A percentile compares a stretch with the other conserved stretches of the same genome.
phyloP scores from a whole-genome alignment of 1,284 basidiomycete species.

The Austroboletus niveus region DNA sequence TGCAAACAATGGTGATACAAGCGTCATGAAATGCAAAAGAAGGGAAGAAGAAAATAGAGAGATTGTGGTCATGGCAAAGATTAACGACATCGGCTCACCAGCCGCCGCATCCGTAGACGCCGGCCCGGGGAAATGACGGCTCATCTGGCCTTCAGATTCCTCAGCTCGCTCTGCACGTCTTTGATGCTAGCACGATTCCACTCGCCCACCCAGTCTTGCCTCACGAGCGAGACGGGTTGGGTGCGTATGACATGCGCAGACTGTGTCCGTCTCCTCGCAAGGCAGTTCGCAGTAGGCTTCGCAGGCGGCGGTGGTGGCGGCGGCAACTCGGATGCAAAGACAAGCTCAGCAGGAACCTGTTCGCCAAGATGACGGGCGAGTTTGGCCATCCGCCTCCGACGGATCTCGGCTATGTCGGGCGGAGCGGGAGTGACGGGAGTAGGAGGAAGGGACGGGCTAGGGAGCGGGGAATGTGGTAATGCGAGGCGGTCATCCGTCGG shows the following conservation, averaged over 20 bases:
- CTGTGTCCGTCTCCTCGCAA: constrained; percentile 6
- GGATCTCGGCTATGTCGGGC: constrained; percentile 22
- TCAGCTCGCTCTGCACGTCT: constrained; percentile 32
- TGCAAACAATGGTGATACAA: constrained; percentile 13
- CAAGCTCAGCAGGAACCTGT: constrained; percentile 40
- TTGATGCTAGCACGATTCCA: constrained; percentile 33
- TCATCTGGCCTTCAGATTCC: constrained; percentile 21
- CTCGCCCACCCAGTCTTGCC: constrained; percentile 29
- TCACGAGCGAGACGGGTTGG: background rate
- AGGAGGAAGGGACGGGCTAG: constrained; percentile 17
- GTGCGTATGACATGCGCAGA: constrained; percentile 12
- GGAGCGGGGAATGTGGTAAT: constrained; percentile 7
- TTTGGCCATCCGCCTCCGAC: constrained; percentile 42
- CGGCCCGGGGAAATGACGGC: background rate
- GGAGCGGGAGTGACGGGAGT: constrained; percentile 19
- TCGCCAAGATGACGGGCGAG: constrained; percentile 44
- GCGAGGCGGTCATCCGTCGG: constrained; percentile 10
- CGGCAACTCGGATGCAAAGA: constrained; percentile 22
- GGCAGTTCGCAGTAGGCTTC: background rate
- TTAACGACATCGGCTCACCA: constrained; percentile 8
- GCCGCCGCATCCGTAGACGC: constrained; percentile 8
- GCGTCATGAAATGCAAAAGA: background rate
- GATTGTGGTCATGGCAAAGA: background rate
- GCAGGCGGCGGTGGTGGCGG: background rate
- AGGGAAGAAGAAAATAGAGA: background rate